phyloP scores from a whole-genome alignment of 768 basidiomycete genomes.

The Phlebiopsis flavidoalba region DNA sequence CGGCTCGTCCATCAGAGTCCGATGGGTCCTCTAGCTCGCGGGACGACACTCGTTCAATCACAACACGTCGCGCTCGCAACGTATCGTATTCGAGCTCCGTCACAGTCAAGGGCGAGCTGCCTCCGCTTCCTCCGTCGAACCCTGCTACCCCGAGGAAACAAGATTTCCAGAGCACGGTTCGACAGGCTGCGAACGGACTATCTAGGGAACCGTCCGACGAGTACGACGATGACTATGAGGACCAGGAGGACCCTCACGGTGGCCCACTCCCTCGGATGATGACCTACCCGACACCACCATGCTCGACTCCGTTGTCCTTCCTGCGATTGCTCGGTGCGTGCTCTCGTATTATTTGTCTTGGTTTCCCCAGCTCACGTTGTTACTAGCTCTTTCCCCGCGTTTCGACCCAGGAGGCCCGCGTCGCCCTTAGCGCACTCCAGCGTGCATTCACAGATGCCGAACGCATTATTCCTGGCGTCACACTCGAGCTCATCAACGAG shows the following conservation, averaged over 20 bases:
- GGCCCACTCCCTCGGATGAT: constrained; percentile 32
- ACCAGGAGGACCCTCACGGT: constrained; percentile 46
- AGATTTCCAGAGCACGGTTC: constrained; percentile 55
- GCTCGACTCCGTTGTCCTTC: constrained; percentile 91
- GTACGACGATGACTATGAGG: constrained; percentile 58
- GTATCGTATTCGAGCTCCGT: constrained; percentile 18
- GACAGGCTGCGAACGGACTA: constrained; percentile 26
- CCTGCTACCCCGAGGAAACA: constrained; percentile 31
- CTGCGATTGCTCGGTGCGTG: constrained; percentile 88
- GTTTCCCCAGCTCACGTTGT: not conserved
- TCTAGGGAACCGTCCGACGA: constrained; percentile 54
- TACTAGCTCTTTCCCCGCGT: constrained; percentile 85
- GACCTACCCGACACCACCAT: constrained; percentile 79
- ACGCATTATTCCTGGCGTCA: constrained; percentile 91
- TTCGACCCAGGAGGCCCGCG: constrained; percentile 85
- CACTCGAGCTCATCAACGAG: constrained; percentile 88
- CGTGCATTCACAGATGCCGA: constrained; percentile 95
- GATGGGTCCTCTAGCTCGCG: constrained; percentile 36
- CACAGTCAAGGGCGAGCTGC: constrained; percentile 53
- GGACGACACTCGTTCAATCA: constrained; percentile 24
- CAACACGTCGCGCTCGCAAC: not conserved
- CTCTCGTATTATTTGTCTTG: not conserved
- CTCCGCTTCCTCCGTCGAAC: constrained; percentile 41
- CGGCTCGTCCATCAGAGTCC: constrained; percentile 35
- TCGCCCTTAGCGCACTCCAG: constrained; percentile 80